These are phyloP conservation scores for Parmales sp. DNA, from an alignment of 108 stramenopile genomes.

Conservation along the genomic window DNA sequence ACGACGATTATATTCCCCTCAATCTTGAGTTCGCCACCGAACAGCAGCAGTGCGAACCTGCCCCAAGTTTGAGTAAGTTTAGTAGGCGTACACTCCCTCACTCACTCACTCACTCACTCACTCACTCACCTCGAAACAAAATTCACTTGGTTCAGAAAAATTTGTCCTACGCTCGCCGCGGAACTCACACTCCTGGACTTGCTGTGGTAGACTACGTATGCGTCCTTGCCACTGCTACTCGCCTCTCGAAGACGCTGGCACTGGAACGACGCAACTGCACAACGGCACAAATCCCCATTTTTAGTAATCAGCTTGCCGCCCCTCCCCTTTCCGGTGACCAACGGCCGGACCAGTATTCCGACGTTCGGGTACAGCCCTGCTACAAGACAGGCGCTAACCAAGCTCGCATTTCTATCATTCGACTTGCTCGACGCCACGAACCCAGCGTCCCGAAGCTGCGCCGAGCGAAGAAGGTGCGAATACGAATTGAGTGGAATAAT, in stretches of 20 bases:
- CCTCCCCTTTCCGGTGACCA: constrained; percentile 25
- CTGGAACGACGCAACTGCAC: constrained; percentile 44
- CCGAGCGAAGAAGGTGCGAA: too few relatives aligned
- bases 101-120: too few relatives aligned
- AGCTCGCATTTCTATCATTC: constrained; percentile 37
- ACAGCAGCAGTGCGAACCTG: constrained; percentile 51
- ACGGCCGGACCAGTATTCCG: constrained; percentile 44
- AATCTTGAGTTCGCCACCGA: constrained; percentile 37
- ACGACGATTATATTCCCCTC: constrained; percentile 40
- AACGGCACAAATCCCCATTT: constrained; percentile 28
- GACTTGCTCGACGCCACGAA: constrained; percentile 26
- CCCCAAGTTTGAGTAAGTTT: too few relatives aligned
- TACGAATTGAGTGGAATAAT: too few relatives aligned
- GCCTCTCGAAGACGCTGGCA: constrained; percentile 33
- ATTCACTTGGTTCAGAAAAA: constrained; percentile 49
- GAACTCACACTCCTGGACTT: constrained; percentile 29
- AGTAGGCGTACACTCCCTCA: too few relatives aligned
- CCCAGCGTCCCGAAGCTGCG: too few relatives aligned
- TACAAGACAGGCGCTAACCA: constrained; percentile 48
- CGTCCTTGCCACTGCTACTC: constrained; percentile 37
- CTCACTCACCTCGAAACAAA: too few relatives aligned
- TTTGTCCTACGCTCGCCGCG: constrained; percentile 8
- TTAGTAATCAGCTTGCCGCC: constrained; percentile 43
- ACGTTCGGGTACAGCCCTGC: constrained; percentile 60
- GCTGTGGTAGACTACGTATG: constrained; percentile 51